Percentiles rank a stretch among this genome's conserved stretches.
These are phyloP conservation scores for Fusarium ramigenum DNA, from an alignment of 2,329 filamentous ascomycete species.

Conservation along the genomic window DNA sequence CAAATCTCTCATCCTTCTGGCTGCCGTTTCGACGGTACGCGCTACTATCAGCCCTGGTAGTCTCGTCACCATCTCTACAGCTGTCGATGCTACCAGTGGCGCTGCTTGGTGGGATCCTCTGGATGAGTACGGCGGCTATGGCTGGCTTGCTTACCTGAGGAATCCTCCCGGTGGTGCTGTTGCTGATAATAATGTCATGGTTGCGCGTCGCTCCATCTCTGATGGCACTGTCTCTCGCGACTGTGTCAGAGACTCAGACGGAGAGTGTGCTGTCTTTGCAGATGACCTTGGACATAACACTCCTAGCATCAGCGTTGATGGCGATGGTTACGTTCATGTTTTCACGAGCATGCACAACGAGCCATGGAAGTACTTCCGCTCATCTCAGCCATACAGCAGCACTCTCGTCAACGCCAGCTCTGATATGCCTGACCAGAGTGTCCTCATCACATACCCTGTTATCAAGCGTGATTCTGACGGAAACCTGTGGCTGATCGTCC, in stretches of 20 bases:
- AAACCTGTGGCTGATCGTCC: constrained; percentile 12
- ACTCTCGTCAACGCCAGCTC: constrained; percentile 31
- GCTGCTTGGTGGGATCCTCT: constrained; percentile 42
- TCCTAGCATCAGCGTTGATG: constrained; percentile 16
- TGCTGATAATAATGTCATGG: constrained; percentile 41
- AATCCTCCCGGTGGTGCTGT: constrained; percentile 36
- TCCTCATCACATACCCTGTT: constrained; percentile 24
- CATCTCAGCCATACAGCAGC: constrained; percentile 29
- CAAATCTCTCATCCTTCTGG: neutral
- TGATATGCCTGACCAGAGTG: constrained; percentile 34
- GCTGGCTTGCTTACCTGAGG: constrained; percentile 37
- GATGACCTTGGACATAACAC: constrained; percentile 41
- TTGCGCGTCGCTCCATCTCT: constrained; percentile 28
- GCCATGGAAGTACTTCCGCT: constrained; percentile 41
- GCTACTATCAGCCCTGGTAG: neutral
- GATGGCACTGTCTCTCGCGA: constrained; percentile 35
- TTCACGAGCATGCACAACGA: constrained; percentile 45
- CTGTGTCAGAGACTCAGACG: constrained; percentile 30
- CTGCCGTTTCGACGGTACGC: neutral
- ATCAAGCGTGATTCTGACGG: constrained; percentile 14
- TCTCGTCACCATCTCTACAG: constrained; percentile 4
- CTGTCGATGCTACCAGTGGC: constrained; percentile 37
- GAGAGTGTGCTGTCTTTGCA: constrained; percentile 33
- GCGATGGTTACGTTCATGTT: constrained; percentile 41
- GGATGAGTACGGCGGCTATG: constrained; percentile 39